These are phyloP conservation scores for Nakazawaea wyomingensis DNA, from an alignment of 805 yeast genomes.

Conservation along the genomic window DNA sequence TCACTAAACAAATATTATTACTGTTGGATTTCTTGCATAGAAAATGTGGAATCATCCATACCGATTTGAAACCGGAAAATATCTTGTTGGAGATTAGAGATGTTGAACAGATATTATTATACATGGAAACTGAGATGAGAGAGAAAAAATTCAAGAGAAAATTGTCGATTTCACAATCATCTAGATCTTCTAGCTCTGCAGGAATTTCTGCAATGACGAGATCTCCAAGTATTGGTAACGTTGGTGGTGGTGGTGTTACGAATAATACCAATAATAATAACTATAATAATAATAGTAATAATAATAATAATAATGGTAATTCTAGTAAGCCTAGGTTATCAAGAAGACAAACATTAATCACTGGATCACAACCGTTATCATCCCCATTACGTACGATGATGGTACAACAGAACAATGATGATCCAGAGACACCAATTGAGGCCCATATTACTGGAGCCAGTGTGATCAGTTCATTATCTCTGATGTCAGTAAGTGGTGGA, in stretches of 20 bases:
- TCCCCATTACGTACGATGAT: slow-evolving; percentile 67
- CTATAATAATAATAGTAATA: not conserved
- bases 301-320: not conserved
- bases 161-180: slow-evolving; percentile 8
- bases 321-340: slow-evolving; percentile 32
- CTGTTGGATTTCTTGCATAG: slow-evolving; percentile 56
- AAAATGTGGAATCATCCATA: slow-evolving; percentile 63
- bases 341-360: slow-evolving; percentile 70
- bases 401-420: slow-evolving; percentile 27
- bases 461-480: slow-evolving; percentile 33
- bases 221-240: not conserved
- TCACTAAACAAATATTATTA: slow-evolving; percentile 48
- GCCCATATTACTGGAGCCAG: slow-evolving; percentile 4
- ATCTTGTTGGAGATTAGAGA: slow-evolving; percentile 50
- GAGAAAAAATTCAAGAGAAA: slow-evolving; percentile 18
- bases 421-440: slow-evolving; percentile 26
- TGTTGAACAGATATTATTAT: slow-evolving; percentile 44
- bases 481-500: slow-evolving; percentile 31
- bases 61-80: slow-evolving; percentile 76
- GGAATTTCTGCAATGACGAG: not conserved
- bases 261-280: not conserved
- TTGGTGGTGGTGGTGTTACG: not conserved
- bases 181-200: not conserved
- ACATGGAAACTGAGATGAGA: slow-evolving; percentile 36
- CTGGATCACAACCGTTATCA: slow-evolving; percentile 91